Evolutionary conservation across 2,329 filamentous ascomycete genomes (phyloP).

Genomic region (Sordariomycetes sp.): DNA sequence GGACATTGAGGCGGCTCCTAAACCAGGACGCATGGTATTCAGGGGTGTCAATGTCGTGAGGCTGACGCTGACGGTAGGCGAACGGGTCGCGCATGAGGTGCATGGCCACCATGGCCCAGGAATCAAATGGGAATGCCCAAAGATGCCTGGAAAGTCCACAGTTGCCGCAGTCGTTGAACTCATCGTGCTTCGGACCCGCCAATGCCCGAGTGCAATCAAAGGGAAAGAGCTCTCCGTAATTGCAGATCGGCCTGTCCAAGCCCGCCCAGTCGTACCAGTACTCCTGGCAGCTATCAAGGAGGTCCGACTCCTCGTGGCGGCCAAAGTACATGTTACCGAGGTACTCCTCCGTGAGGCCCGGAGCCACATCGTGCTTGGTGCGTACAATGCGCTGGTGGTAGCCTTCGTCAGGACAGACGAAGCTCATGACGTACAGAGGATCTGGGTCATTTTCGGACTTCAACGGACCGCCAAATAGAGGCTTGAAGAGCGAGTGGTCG

Average conservation of each 20-base stretch:
- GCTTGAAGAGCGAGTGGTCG: constrained; percentile 15
- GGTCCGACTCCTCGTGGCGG: constrained; percentile 23
- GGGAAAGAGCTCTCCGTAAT: constrained; percentile 19
- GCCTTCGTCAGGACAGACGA: constrained; percentile 17
- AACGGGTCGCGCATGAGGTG: constrained; percentile 21
- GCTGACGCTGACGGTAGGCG: constrained; percentile 13
- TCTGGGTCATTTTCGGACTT: background rate
- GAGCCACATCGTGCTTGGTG: constrained; percentile 21
- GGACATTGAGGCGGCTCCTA: constrained; percentile 18
- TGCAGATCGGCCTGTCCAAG: constrained; percentile 23
- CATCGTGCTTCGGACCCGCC: constrained; percentile 6
- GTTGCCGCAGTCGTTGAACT: constrained; percentile 15
- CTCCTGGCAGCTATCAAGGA: constrained; percentile 26
- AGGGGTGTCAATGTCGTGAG: constrained; percentile 7
- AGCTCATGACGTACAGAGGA: constrained; percentile 24
- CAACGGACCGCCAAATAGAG: constrained; percentile 10
- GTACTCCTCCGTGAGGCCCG: constrained; percentile 28
- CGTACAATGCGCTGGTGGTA: constrained; percentile 13
- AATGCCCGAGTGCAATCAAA: constrained; percentile 34
- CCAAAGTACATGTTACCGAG: constrained; percentile 23
- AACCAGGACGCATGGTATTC: constrained; percentile 15
- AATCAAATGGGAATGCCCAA: constrained; percentile 28
- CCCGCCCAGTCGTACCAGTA: constrained; percentile 29
- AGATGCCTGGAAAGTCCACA: constrained; percentile 30
- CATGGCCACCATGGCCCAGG: constrained; percentile 24